A percentile compares a stretch with the other conserved stretches of the same genome.
These are phyloP conservation scores for Kalanchoe fedtschenkoi DNA, from an alignment of 164 flowering plant genomes.

Conservation along the genomic window DNA sequence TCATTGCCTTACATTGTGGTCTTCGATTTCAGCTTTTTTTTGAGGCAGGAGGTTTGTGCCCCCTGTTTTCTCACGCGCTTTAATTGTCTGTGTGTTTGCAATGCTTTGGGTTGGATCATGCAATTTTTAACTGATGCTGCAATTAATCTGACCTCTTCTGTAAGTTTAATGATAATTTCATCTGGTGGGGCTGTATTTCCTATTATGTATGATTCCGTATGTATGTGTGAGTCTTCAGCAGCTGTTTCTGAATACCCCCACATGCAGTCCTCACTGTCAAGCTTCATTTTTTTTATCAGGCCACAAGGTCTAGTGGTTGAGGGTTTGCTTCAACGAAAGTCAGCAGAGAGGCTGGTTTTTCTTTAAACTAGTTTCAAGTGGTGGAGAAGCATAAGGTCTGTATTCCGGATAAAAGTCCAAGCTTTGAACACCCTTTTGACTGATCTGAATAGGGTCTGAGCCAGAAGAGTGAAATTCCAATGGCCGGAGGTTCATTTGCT, in stretches of 20 bases:
- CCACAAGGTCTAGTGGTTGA: neutral
- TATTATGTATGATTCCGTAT: neutral
- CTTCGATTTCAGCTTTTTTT: too few species aligned
- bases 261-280: constrained; percentile 2
- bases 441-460: neutral
- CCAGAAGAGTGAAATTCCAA: constrained; percentile 7
- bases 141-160: too few species aligned
- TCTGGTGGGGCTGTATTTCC: neutral
- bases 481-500: constrained; percentile 46
- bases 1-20: neutral
- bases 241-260: neutral
- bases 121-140: neutral
- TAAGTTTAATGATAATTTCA: too few species aligned
- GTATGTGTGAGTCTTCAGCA: neutral
- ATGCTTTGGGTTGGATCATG: neutral
- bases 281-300: neutral
- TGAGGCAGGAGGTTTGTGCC: too few species aligned
- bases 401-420: neutral
- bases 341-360: neutral
- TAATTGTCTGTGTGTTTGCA: neutral
- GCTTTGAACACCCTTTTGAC: neutral
- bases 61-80: neutral
- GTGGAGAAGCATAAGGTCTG: neutral
- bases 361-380: neutral
- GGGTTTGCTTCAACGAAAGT: neutral